phyloP scores from a whole-genome alignment of 129 eudicot species.

The Oenanthe sinensis region DNA sequence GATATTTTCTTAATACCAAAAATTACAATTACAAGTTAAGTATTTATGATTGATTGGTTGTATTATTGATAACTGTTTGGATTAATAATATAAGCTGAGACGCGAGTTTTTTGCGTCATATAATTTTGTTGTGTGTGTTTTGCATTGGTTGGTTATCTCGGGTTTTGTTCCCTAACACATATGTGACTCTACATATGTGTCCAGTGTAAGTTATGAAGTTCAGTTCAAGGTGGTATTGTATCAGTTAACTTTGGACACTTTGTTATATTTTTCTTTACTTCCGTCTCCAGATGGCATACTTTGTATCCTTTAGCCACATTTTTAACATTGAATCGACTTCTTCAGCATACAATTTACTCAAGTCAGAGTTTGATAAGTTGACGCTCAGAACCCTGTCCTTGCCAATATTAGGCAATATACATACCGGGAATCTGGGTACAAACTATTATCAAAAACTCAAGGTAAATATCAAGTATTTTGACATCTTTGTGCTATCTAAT shows the following conservation, averaged over 20 bases:
- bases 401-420: constrained; percentile 45
- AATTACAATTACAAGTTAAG: too few relatives aligned
- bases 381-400: constrained; percentile 31
- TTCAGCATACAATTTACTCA: constrained; percentile 19
- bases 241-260: background rate
- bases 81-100: too few relatives aligned
- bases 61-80: too few relatives aligned
- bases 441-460: constrained; percentile 32
- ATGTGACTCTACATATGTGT: too few relatives aligned
- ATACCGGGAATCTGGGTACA: constrained; percentile 33
- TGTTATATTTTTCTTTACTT: background rate
- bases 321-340: constrained; percentile 20
- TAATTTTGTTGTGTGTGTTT: too few relatives aligned
- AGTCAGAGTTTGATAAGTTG: constrained; percentile 28
- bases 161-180: too few relatives aligned
- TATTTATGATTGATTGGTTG: too few relatives aligned
- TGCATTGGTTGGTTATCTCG: too few relatives aligned
- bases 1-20: too few relatives aligned
- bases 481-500: background rate
- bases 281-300: constrained; percentile 34
- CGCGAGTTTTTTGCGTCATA: too few relatives aligned
- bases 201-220: background rate
- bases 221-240: background rate
- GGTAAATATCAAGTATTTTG: constrained; percentile 17
- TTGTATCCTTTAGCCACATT: constrained; percentile 18